These are phyloP conservation scores for Talaromyces albobiverticillius DNA, from an alignment of 2,329 filamentous ascomycete species.

Conservation along the genomic window DNA sequence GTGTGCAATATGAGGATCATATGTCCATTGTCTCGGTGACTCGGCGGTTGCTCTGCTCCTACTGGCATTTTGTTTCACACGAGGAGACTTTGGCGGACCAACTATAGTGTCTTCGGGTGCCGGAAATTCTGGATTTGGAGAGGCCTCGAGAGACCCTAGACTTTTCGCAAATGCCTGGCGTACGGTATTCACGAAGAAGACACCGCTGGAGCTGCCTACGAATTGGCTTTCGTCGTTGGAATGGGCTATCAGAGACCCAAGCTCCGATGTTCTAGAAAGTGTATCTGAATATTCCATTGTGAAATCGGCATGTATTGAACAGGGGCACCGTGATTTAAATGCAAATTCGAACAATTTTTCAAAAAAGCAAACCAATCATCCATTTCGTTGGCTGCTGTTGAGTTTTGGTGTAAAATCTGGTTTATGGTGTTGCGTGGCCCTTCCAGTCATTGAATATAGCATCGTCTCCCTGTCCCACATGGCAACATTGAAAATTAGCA, in stretches of 20 bases:
- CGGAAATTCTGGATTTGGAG: slow-evolving; percentile 25
- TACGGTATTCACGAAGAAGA: slow-evolving; percentile 56
- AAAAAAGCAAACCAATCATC: too few species aligned
- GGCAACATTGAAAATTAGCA: not conserved
- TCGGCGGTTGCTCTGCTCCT: slow-evolving; percentile 9
- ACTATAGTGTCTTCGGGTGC: slow-evolving; percentile 29
- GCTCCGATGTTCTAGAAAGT: slow-evolving; percentile 32
- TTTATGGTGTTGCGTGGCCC: not conserved
- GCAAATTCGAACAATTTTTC: not conserved
- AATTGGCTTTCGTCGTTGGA: slow-evolving; percentile 49
- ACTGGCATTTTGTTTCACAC: slow-evolving; percentile 18
- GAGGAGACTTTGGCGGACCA: slow-evolving; percentile 24
- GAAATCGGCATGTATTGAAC: slow-evolving; percentile 18
- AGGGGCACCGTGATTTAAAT: not conserved
- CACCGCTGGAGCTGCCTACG: slow-evolving; percentile 52
- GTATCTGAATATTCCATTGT: slow-evolving; percentile 29
- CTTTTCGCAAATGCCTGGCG: slow-evolving; percentile 48
- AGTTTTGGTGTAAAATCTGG: not conserved
- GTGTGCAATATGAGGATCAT: slow-evolving; percentile 25
- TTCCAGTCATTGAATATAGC: not conserved
- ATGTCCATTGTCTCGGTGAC: slow-evolving; percentile 23
- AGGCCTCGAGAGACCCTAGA: slow-evolving; percentile 20
- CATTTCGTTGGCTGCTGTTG: not conserved
- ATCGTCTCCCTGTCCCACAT: not conserved
- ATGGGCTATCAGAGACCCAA: slow-evolving; percentile 42